Percentiles rank a stretch among this genome's conserved stretches.
Conservation (phyloP, 306 rosid genomes). For the Phaseolus lunatus region DNA sequence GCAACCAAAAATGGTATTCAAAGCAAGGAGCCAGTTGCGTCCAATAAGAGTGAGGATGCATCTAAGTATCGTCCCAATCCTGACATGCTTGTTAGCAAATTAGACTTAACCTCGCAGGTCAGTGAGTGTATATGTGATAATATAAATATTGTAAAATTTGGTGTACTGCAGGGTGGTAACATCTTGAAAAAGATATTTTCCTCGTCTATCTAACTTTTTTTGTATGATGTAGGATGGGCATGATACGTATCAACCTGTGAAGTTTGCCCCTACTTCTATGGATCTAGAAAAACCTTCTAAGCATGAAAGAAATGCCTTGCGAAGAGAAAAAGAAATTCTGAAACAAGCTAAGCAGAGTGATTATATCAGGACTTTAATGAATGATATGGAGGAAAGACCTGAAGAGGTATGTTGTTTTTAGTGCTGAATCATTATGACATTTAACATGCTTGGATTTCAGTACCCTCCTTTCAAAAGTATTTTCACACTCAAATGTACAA, state of each 20-base stretch:
- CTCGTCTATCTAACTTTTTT: slow-evolving; percentile 29
- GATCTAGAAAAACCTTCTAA: slow-evolving; percentile 66
- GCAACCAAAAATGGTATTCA: slow-evolving; percentile 49
- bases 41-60: slow-evolving; percentile 58
- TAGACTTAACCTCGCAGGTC: slow-evolving; percentile 58
- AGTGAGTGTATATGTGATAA: slow-evolving; percentile 24
- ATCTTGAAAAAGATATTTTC: slow-evolving; percentile 6
- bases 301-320: slow-evolving; percentile 70
- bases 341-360: slow-evolving; percentile 67
- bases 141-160: not conserved
- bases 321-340: slow-evolving; percentile 71
- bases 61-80: slow-evolving; percentile 88
- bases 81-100: slow-evolving; percentile 67
- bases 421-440: slow-evolving; percentile 26
- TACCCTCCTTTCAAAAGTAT: no score
- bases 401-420: slow-evolving; percentile 70
- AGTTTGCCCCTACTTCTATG: slow-evolving; percentile 76
- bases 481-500: no score
- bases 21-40: slow-evolving; percentile 52
- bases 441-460: no score
- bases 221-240: slow-evolving; percentile 58
- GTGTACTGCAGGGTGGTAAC: not conserved
- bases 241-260: slow-evolving; percentile 63
- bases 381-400: slow-evolving; percentile 81
- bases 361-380: slow-evolving; percentile 65